Percentiles rank a stretch among this genome's conserved stretches.
Conservation (phyloP, 345 rosid species). For the Cardiospermum halicacabum region DNA sequence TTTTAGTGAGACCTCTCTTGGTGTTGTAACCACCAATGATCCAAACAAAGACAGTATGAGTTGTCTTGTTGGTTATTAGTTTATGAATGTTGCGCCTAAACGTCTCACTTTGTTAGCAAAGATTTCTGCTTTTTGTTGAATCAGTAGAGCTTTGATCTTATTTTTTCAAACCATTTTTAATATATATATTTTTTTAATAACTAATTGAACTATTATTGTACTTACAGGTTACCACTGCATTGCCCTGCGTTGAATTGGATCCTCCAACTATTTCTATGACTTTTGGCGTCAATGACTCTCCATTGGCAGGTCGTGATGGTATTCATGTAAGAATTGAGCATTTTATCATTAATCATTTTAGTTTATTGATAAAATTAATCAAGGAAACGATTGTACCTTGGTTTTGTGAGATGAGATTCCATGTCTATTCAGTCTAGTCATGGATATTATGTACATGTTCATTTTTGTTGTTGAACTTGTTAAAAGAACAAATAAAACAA, state of each 20-base stretch:
- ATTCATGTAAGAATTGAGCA: conserved; percentile 54
- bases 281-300: conserved; percentile 96
- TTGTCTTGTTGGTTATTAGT: background rate
- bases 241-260: conserved; percentile 82
- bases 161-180: conserved; percentile 9
- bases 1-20: background rate
- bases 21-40: no score
- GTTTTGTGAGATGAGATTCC: no score
- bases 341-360: conserved; percentile 2
- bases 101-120: background rate
- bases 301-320: conserved; percentile 96
- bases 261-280: conserved; percentile 99
- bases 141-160: conserved; percentile 3
- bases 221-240: conserved; percentile 67
- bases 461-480: no score
- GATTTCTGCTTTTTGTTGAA: background rate
- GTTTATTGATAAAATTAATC: background rate
- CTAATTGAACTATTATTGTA: conserved; percentile 11
- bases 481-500: no score
- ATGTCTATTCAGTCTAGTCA: background rate
- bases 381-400: background rate
- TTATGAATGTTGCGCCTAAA: background rate
- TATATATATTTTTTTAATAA: conserved; percentile 13
- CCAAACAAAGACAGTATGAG: no score
- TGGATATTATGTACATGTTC: background rate